Evolutionary conservation across 2,329 filamentous ascomycete genomes (phyloP).

Genomic region (Bipolaris gigantea): DNA sequence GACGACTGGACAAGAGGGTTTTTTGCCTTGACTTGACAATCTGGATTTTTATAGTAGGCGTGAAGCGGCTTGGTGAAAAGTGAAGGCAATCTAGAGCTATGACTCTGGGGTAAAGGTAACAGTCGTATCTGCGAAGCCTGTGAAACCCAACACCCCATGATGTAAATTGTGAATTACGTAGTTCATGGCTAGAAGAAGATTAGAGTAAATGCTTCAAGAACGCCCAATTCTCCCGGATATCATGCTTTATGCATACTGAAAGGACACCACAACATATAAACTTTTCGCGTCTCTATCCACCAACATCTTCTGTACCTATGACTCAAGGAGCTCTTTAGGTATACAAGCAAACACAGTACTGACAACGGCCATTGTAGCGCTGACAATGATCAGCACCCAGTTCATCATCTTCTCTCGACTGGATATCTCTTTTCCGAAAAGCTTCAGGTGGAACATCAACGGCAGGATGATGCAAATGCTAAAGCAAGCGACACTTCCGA

Average conservation of each 20-base stretch:
- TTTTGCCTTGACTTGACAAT: not conserved
- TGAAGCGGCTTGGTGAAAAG: not conserved
- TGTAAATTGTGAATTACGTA: not conserved
- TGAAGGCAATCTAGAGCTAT: not conserved
- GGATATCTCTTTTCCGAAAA: slow-evolving; percentile 75
- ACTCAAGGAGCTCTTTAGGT: slow-evolving; percentile 62
- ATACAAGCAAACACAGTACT: slow-evolving; percentile 89
- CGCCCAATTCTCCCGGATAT: slow-evolving; percentile 9
- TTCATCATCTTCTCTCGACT: slow-evolving; percentile 65
- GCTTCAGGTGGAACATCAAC: slow-evolving; percentile 83
- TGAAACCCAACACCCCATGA: not conserved
- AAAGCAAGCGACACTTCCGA: slow-evolving; percentile 89
- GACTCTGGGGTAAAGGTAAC: not conserved
- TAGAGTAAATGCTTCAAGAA: slow-evolving; percentile 12
- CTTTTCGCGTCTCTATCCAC: not conserved
- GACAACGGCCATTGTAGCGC: slow-evolving; percentile 68
- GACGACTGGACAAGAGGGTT: not conserved
- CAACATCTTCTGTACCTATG: slow-evolving; percentile 2
- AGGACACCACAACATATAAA: not conserved
- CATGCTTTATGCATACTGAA: not conserved
- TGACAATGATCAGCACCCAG: slow-evolving; percentile 70
- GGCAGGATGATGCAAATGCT: slow-evolving; percentile 93
- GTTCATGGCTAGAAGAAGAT: not conserved
- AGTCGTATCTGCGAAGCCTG: not conserved
- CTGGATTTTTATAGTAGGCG: not conserved